These are phyloP conservation scores for Thymus quinquecostatus DNA, from an alignment of 257 asterid genomes.

Conservation along the genomic window DNA sequence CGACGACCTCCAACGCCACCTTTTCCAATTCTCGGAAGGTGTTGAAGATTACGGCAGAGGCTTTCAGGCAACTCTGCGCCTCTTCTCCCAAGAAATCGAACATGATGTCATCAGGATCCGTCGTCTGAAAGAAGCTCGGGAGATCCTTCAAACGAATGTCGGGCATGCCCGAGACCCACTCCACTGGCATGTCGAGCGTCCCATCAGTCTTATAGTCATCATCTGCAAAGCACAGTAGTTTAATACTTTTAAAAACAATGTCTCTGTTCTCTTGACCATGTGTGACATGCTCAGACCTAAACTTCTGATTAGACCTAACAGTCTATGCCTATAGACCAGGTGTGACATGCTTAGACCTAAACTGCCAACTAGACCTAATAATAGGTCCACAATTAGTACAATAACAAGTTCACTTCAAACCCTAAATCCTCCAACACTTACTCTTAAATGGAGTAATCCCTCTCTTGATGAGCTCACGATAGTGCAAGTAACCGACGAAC, in stretches of 20 bases:
- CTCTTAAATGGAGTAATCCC: conserved; percentile 34
- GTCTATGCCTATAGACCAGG: too few species aligned
- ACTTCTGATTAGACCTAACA: too few species aligned
- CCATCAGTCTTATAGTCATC: conserved; percentile 55
- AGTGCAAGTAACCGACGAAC: conserved; percentile 37
- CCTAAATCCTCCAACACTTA: not conserved
- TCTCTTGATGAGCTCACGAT: conserved; percentile 24
- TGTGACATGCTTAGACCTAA: too few species aligned
- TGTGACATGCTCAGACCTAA: too few species aligned
- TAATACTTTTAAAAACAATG: too few species aligned
- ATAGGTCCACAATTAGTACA: too few species aligned
- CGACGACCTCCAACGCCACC: conserved; percentile 40
- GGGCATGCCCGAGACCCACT: conserved; percentile 58
- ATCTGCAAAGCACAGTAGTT: conserved; percentile 30
- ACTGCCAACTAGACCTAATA: too few species aligned
- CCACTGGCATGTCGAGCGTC: conserved; percentile 46
- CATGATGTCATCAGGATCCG: conserved; percentile 64
- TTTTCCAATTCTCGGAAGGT: conserved; percentile 51
- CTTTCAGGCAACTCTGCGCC: conserved; percentile 42
- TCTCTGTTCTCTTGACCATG: too few species aligned
- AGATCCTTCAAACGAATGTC: conserved; percentile 51
- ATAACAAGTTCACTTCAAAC: too few species aligned
- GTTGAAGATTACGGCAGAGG: conserved; percentile 56
- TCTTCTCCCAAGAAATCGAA: conserved; percentile 54
- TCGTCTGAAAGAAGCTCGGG: conserved; percentile 53